phyloP scores from a whole-genome alignment of 2,329 filamentous ascomycete genomes.

The Dactylellina sp. region DNA sequence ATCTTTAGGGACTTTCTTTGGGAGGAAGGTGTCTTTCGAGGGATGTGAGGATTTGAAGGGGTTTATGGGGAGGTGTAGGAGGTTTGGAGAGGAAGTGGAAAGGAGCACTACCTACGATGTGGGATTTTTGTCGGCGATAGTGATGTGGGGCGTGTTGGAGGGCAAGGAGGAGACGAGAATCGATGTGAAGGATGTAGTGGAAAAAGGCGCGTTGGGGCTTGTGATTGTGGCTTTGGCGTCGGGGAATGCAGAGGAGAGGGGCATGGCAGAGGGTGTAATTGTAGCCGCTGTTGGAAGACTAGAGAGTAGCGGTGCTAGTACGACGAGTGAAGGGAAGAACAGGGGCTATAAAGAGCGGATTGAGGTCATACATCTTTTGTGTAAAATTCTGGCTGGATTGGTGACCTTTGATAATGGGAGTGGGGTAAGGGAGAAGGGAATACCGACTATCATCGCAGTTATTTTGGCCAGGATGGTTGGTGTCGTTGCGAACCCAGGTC shows the following conservation, averaged over 20 bases:
- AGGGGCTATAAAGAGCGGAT: conserved; percentile 57
- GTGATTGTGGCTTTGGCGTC: conserved; percentile 58
- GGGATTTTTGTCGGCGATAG: conserved; percentile 20
- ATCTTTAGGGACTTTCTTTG: conserved; percentile 54
- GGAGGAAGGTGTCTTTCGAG: conserved; percentile 23
- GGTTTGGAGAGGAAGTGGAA: conserved; percentile 13
- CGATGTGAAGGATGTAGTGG: conserved; percentile 58
- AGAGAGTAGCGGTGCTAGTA: conserved; percentile 41
- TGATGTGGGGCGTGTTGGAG: conserved; percentile 33
- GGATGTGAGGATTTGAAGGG: conserved; percentile 4
- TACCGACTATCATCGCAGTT: conserved; percentile 58
- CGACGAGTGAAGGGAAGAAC: neutral
- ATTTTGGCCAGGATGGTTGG: conserved; percentile 57
- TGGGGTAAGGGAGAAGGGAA: conserved; percentile 32
- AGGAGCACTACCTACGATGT: conserved; percentile 28
- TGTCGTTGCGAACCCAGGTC: conserved; percentile 57
- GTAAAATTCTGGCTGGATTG: conserved; percentile 58
- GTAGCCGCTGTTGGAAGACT: conserved; percentile 51
- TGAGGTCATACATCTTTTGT: conserved; percentile 58
- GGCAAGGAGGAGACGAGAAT: conserved; percentile 42
- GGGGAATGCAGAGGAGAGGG: conserved; percentile 44
- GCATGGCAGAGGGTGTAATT: conserved; percentile 58
- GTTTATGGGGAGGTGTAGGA: conserved; percentile 27
- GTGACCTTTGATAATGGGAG: conserved; percentile 10
- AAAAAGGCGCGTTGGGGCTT: conserved; percentile 57